Evolutionary conservation across 1,284 basidiomycete genomes (phyloP), one percentile per base, ranked within the genome.

Genomic region (Melampsora americana): DNA sequence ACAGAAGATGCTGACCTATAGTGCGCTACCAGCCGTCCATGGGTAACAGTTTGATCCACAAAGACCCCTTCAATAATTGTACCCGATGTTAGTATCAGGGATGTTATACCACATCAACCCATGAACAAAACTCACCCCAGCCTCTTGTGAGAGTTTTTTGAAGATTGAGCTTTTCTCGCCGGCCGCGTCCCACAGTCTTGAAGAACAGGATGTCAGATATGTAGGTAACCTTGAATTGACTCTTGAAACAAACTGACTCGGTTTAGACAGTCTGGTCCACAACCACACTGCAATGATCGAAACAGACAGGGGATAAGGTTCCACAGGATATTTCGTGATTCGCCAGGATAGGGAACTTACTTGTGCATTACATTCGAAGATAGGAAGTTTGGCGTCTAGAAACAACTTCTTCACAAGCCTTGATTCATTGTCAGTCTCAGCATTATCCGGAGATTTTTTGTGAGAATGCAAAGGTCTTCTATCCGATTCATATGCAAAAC

Each of bases 141-240:
- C 73, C 73, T 39, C 53, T 66, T 3, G 39, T 46, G 6, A 75
- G 32, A 30, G 73, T 75, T 59, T 75, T 75, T 42, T 68, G 46
- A 48, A 75, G 65, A 12, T 64, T 67, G 9, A 75, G 20, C 32
- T 67, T 68, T n/a, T 68, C 73, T 60, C 66, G 50, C 6, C 73
- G 65, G 32, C 73, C 73, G 20, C 73, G 20, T 1, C 73, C 73
- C 32, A 75, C 73, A 23, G 73, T 75, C 73, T 75, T 32, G n/a
- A 69, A 69, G 3, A 60, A 50, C 42, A 30, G 20, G 20, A 60
- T 28, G 4, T 61, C n/a, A 39, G 32, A 3, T 18, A 30, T 28
- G 6, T 9, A 39, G n/a, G 20, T 23, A 44, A 4, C 67, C n/a
- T n/a, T 59, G 18, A 39, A 66, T 44, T 23, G 30, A 16, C 23